These are phyloP conservation scores for Sphaceloma murrayae DNA, from an alignment of 2,329 filamentous ascomycete species.

Conservation along the genomic window DNA sequence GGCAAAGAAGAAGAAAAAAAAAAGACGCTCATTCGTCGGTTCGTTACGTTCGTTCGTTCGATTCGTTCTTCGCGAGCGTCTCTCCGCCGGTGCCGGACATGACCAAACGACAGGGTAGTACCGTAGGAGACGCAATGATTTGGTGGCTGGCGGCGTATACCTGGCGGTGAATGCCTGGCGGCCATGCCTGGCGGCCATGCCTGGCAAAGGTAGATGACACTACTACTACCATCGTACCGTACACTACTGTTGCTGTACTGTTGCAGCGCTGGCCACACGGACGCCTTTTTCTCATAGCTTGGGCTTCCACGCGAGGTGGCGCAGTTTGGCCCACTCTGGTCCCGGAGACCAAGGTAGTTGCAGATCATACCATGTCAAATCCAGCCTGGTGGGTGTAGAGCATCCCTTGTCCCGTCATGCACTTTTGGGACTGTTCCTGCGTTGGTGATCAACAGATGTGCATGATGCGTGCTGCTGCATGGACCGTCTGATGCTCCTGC, in stretches of 20 bases:
- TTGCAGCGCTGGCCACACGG: not conserved
- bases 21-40: too few relatives aligned
- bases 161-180: too few relatives aligned
- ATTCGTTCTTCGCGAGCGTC: not conserved
- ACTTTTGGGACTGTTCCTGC: conserved; percentile 13
- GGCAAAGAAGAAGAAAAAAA: conserved; percentile 6
- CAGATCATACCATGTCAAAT: conserved; percentile 15
- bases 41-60: not conserved
- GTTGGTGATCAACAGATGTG: conserved; percentile 11
- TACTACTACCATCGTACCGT: too few relatives aligned
- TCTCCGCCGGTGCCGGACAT: not conserved
- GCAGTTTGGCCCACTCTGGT: conserved; percentile 3
- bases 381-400: conserved; percentile 13
- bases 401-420: too few relatives aligned
- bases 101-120: not conserved
- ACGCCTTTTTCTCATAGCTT: not conserved
- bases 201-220: too few relatives aligned
- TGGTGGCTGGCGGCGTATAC: not conserved
- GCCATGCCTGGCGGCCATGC: too few relatives aligned
- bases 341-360: not conserved
- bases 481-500: not conserved
- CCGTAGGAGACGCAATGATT: too few relatives aligned
- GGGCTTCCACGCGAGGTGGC: conserved; percentile 12
- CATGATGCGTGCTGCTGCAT: conserved; percentile 4
- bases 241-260: too few relatives aligned